phyloP scores from a whole-genome alignment of 108 stramenopile species.

The Nitzschia sp. region DNA sequence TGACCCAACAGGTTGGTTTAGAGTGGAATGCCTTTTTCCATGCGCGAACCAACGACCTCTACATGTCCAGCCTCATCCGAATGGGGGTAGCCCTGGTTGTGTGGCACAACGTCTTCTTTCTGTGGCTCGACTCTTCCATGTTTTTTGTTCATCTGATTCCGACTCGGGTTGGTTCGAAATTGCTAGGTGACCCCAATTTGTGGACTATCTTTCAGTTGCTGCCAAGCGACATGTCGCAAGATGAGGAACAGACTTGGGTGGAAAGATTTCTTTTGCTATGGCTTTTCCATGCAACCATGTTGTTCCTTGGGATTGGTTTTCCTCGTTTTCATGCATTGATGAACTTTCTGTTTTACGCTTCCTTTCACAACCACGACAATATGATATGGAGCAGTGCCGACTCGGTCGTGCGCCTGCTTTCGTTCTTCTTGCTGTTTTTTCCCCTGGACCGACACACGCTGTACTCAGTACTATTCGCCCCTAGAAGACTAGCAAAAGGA shows the following conservation, averaged over 20 bases:
- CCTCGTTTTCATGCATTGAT: not conserved
- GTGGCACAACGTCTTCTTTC: not conserved
- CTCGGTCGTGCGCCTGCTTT: not conserved
- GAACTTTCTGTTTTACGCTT: not conserved
- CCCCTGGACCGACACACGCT: not conserved
- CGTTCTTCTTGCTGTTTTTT: not conserved
- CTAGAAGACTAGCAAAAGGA: too few species aligned
- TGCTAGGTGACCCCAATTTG: not conserved
- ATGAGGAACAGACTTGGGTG: not conserved
- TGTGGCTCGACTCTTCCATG: not conserved
- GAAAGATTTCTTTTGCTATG: not conserved
- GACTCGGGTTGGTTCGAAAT: not conserved
- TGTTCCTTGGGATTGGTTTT: not conserved
- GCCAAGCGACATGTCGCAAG: not conserved
- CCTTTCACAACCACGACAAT: not conserved
- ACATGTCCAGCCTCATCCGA: not conserved
- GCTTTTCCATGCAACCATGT: not conserved
- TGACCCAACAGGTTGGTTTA: not conserved
- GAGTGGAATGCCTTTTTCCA: not conserved
- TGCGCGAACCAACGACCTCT: not conserved
- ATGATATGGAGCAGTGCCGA: constrained; percentile 4
- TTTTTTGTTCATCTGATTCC: not conserved
- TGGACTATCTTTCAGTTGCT: not conserved
- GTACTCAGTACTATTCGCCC: not conserved
- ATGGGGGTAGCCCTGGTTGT: not conserved